phyloP scores from a whole-genome alignment of 2,329 filamentous ascomycete species.

The Atkinsonella texensis region DNA sequence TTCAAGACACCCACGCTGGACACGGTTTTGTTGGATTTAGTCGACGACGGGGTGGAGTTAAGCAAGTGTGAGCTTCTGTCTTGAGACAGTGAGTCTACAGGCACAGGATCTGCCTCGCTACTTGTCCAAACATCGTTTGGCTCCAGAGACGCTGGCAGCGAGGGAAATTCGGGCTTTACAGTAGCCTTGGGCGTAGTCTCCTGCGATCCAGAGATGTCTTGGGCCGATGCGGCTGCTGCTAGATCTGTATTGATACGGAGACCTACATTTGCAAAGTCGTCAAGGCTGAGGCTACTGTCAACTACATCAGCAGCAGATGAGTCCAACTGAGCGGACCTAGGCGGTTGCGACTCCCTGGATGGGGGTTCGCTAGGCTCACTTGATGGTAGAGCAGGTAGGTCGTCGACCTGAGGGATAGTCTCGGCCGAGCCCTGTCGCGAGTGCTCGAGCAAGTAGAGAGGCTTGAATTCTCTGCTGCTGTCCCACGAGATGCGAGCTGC shows the following conservation, averaged over 20 bases:
- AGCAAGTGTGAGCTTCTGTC: constrained; percentile 31
- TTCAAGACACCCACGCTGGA: constrained; percentile 12
- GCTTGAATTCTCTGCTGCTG: constrained; percentile 59
- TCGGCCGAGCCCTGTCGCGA: constrained; percentile 27
- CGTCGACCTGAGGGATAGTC: constrained; percentile 19
- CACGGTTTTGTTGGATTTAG: constrained; percentile 16
- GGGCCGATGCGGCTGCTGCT: constrained; percentile 17
- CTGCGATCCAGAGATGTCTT: constrained; percentile 46
- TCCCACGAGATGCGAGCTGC: constrained; percentile 47
- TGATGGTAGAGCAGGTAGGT: constrained; percentile 38
- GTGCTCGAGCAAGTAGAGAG: constrained; percentile 69
- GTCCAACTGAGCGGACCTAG: constrained; percentile 17
- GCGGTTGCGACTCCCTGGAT: constrained; percentile 22
- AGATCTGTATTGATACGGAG: constrained; percentile 31
- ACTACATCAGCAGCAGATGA: constrained; percentile 16
- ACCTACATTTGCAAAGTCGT: constrained; percentile 11
- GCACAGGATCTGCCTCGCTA: constrained; percentile 24
- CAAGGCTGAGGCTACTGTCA: constrained; percentile 10
- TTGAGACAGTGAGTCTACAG: constrained; percentile 29
- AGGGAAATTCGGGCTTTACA: constrained; percentile 17
- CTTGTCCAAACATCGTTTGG: neutral
- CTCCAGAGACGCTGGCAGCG: constrained; percentile 9
- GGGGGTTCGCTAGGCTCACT: constrained; percentile 21
- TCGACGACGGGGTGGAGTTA: constrained; percentile 24
- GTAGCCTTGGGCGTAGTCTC: constrained; percentile 58